Base-by-base conservation (phyloP, 345 rosid genomes). In the Gossypium mustelinum region DNA sequence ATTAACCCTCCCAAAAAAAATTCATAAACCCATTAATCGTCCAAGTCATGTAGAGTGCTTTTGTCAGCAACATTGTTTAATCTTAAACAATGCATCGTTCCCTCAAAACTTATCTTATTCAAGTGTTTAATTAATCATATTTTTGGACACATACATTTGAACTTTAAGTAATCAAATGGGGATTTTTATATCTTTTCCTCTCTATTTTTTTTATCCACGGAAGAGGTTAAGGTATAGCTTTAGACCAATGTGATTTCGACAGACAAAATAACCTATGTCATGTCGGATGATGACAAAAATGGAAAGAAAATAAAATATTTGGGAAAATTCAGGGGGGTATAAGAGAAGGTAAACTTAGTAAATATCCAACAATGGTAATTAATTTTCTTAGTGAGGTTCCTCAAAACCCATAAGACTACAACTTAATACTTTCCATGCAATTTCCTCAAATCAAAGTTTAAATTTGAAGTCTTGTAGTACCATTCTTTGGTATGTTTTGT, bases 371-470 rank as follows among this genome's bases (percentile, higher is more conserved):
- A 50, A 50, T 51, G 59, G 17, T 34, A 34, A 34, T 34, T 34
- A 34, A 54, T 17, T 56, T 72, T 41, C 65, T n/a, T 72, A 57
- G 65, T 11, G 8, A 72, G 54, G 63, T 55, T 55, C 63, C 55
- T 59, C 45, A 45, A 6, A 22, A 45, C 45, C 45, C 44, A 24
- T 34, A 73, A 47, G 57, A 27, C 76, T 73, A 73, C 67, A 73
- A 70, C 27, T 60, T 7, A 22, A 44, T 43, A 73, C 27, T 60
- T 73, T 73, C 76, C 76, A 59, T 73, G 76, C 68, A 73, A 17
- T 45, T 73, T 73, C 76, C 76, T 56, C 27, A 20, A n/a, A 41
- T 41, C 75, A 2, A 57, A 22, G 44, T 27, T 9, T 70, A n/a
- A 25, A 39, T 55, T 18, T 16, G 51, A 71, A 71, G 48, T 7